Base-by-base conservation (phyloP, 441 rosid species). In the Gossypium trilobum region DNA sequence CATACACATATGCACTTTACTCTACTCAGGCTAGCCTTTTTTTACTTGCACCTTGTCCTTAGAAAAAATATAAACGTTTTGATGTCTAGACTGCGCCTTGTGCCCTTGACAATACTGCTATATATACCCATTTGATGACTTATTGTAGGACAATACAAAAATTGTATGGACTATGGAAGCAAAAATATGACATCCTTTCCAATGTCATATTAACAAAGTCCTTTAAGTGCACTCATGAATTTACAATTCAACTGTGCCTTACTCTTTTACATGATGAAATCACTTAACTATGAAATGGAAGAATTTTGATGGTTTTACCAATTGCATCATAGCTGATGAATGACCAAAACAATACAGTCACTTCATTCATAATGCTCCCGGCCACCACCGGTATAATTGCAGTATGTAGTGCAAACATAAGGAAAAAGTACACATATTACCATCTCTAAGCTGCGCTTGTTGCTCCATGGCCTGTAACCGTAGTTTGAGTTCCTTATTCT, bases 401-500 rank as follows among this genome's bases (percentile, higher is more conserved):
- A 67, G 56, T 25, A 48, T 50, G 22, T 67, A 7, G 57, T 48
- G 6, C 19, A 71, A 59, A 25, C 22, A 61, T 6, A 2, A 27
- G 11, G 17, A 20, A 52, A 13, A 60, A 9, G 19, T 42, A 19
- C n/a, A 20, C 20, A 52, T 82, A 36, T 36, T 36, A 83, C 78
- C 80, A 72, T 78, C 93, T 75, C 91, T 84, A 73, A 94, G 93
- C 51, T 91, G 87, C 59, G 95, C 92, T 81, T 94, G 96, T 82
- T 91, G 96, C 83, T 91, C 93, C 92, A 91, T 82, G 42, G 98
- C 98, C 80, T 93, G 95, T 60, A 94, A 81, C 68, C 96, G 89
- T 89, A 94, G 77, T 78, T 89, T 94, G 72, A 94, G 91, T 77
- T 91, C 97, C 82, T 90, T 94, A 68, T 94, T 94, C 82, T 89